Evolutionary conservation across 306 rosid species (phyloP).

Genomic region (Abrus pulchellus): DNA sequence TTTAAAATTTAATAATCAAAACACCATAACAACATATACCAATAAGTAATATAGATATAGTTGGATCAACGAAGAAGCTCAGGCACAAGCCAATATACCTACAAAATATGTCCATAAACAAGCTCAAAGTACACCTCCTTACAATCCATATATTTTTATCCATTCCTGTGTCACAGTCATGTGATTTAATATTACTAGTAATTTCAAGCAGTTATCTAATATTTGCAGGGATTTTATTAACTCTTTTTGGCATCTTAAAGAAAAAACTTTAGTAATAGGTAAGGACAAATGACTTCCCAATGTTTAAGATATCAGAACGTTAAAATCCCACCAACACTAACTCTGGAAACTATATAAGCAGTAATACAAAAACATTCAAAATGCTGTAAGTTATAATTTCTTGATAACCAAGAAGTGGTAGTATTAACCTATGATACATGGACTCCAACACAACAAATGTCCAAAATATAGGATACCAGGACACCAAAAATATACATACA

Average conservation of each 20-base stretch:
- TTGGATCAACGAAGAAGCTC: neutral
- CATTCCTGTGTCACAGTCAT: neutral
- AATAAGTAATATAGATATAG: neutral
- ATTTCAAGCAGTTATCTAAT: conserved; percentile 5
- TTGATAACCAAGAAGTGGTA: conserved; percentile 27
- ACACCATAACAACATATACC: neutral
- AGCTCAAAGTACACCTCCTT: conserved; percentile 22
- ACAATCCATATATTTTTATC: conserved; percentile 2
- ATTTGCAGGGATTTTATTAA: conserved; percentile 23
- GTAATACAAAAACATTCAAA: conserved; percentile 13
- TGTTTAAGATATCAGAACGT: neutral
- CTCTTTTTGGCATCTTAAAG: neutral
- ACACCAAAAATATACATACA: no score
- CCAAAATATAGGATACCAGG: neutral
- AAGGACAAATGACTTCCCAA: conserved; percentile 25
- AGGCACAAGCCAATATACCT: neutral
- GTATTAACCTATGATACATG: neutral
- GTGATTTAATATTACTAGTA: neutral
- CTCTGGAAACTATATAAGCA: conserved; percentile 6
- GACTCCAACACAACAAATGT: neutral
- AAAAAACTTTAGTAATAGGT: neutral
- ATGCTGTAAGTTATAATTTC: conserved; percentile 3
- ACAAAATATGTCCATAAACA: conserved; percentile 30
- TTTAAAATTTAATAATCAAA: conserved; percentile 21
- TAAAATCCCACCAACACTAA: conserved; percentile 15